Conservation (phyloP, 2,329 filamentous ascomycete species). For the Sporothrix humicola region DNA sequence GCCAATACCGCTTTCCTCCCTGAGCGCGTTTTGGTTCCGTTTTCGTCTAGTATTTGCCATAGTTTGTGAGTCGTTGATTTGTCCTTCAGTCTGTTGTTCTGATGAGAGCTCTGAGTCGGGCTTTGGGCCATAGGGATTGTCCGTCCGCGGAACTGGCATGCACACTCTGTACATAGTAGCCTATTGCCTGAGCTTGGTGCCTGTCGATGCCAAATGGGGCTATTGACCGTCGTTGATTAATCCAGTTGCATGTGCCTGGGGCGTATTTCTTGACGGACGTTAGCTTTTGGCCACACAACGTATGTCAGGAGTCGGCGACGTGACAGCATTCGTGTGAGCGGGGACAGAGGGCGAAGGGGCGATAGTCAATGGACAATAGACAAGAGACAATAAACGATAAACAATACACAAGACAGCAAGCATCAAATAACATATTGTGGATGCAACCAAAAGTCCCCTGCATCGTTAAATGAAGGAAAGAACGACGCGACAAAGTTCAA, state of each 20-base stretch:
- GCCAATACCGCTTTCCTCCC: neutral
- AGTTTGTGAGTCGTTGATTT: neutral
- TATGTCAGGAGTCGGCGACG: neutral
- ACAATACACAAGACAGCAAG: neutral
- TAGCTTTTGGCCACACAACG: neutral
- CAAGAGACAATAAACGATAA: neutral
- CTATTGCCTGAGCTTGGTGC: neutral
- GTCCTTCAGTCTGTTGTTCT: neutral
- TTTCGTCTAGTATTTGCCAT: conserved; percentile 14
- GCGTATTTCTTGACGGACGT: neutral
- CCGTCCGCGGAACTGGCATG: neutral
- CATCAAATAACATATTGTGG: neutral
- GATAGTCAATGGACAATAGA: no score
- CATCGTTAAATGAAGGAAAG: neutral
- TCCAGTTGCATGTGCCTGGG: neutral
- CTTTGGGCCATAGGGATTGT: no score
- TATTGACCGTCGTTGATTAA: neutral
- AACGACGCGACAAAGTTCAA: neutral
- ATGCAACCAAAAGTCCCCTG: conserved; percentile 9
- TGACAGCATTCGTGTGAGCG: neutral
- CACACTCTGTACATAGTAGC: neutral
- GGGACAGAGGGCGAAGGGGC: no score
- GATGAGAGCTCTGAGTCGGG: neutral
- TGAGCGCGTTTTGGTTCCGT: conserved; percentile 22
- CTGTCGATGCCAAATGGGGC: neutral